Conservation (phyloP, 2,329 filamentous ascomycete species). For the Sporothrix variecibatus region DNA sequence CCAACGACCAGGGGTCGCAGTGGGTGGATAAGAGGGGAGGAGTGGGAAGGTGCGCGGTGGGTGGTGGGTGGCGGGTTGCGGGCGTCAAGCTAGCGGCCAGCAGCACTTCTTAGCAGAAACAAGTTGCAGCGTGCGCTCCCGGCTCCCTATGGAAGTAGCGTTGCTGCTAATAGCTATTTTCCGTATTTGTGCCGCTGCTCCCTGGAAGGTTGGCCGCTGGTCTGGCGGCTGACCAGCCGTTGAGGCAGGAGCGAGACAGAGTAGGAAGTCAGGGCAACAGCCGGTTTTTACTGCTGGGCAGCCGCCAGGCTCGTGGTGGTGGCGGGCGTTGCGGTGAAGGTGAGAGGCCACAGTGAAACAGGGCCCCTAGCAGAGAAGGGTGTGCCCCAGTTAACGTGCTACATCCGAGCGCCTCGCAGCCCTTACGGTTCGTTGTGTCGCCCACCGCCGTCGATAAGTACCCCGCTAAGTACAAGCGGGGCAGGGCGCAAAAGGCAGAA, state of each 20-base stretch:
- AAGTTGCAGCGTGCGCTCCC: background rate
- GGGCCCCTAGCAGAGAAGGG: slow-evolving; percentile 17
- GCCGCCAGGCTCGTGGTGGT: background rate
- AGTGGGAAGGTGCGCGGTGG: background rate
- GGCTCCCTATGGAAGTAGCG: background rate
- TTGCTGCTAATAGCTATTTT: background rate
- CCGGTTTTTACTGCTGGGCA: background rate
- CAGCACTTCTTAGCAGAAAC: background rate
- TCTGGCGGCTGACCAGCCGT: background rate
- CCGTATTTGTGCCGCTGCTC: background rate
- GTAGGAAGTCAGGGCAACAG: background rate
- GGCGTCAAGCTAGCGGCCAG: slow-evolving; percentile 6
- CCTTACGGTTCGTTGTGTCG: background rate
- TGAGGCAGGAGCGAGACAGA: background rate
- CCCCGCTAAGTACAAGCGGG: slow-evolving; percentile 24
- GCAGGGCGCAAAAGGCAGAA: slow-evolving; percentile 23
- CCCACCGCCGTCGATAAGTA: background rate
- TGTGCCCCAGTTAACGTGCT: slow-evolving; percentile 20
- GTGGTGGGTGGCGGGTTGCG: slow-evolving; percentile 1
- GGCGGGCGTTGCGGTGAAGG: slow-evolving; percentile 21
- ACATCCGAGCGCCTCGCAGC: background rate
- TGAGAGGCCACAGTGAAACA: slow-evolving; percentile 23
- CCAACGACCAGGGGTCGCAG: slow-evolving; percentile 10
- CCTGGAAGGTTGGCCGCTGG: background rate
- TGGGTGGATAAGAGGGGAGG: background rate